Conservation (phyloP, 306 rosid genomes). For the Vachellia collinsii region DNA sequence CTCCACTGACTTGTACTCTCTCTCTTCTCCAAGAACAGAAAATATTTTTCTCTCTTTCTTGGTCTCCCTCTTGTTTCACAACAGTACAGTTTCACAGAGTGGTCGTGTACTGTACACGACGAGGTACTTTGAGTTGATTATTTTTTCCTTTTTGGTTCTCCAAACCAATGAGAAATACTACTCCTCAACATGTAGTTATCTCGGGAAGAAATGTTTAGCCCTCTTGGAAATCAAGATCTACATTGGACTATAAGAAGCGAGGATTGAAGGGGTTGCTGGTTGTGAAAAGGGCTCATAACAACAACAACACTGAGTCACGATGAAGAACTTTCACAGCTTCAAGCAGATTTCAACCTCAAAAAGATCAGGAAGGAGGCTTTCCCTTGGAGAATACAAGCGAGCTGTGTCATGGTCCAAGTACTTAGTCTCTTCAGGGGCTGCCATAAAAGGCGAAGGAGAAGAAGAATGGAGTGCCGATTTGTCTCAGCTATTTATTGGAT, state of each 20-base stretch:
- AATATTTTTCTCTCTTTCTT: neutral
- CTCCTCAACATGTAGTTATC: slow-evolving; percentile 46
- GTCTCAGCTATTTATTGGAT: slow-evolving; percentile 84
- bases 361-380: slow-evolving; percentile 63
- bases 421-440: slow-evolving; percentile 85
- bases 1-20: neutral
- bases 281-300: neutral
- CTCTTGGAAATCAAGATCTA: slow-evolving; percentile 27
- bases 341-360: slow-evolving; percentile 66
- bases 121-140: slow-evolving; percentile 11
- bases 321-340: slow-evolving; percentile 71
- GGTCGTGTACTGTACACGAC: neutral
- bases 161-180: neutral
- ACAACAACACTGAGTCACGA: neutral
- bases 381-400: slow-evolving; percentile 82
- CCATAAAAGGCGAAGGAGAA: slow-evolving; percentile 82
- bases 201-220: slow-evolving; percentile 11
- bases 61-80: neutral
- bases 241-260: slow-evolving; percentile 20
- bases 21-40: neutral
- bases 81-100: neutral
- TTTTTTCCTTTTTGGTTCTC: neutral
- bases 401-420: slow-evolving; percentile 99
- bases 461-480: slow-evolving; percentile 96
- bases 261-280: slow-evolving; percentile 36